phyloP scores from a whole-genome alignment of 2,329 filamentous ascomycete genomes.

The Apiospora koreana region DNA sequence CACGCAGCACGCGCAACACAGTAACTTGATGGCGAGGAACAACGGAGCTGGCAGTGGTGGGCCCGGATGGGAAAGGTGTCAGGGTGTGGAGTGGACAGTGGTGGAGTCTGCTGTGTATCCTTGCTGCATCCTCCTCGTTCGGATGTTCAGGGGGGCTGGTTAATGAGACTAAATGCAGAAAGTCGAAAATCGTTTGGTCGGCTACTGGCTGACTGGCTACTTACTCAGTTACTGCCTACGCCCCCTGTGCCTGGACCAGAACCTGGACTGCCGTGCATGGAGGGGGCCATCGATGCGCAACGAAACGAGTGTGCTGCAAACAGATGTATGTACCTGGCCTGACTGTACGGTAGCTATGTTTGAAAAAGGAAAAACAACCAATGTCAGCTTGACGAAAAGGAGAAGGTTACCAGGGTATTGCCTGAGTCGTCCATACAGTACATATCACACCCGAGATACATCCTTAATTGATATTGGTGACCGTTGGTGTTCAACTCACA shows the following conservation, averaged over 20 bases:
- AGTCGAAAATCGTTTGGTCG: not conserved
- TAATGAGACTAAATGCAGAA: conserved; percentile 7
- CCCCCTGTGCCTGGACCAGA: not conserved
- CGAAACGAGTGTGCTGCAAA: not conserved
- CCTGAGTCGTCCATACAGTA: not conserved
- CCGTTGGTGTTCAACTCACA: not conserved
- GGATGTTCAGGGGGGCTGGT: conserved; percentile 4
- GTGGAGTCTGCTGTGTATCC: not conserved
- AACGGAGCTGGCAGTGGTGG: conserved; percentile 4
- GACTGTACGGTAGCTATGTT: no score
- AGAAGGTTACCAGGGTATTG: not conserved
- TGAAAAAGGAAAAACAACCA: not conserved
- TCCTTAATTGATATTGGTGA: conserved; percentile 2
- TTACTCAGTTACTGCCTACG: no score
- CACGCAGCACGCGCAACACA: not conserved
- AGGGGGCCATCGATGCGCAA: no score
- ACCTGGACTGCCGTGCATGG: no score
- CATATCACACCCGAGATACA: not conserved
- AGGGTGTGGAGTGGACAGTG: no score
- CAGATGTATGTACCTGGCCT: not conserved
- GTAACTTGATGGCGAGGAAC: not conserved
- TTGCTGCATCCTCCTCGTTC: not conserved
- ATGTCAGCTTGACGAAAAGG: not conserved
- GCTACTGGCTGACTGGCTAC: no score
- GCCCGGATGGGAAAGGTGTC: not conserved